Conservation (phyloP, 495 filamentous ascomycete species). For the Podospora fimiseda region DNA sequence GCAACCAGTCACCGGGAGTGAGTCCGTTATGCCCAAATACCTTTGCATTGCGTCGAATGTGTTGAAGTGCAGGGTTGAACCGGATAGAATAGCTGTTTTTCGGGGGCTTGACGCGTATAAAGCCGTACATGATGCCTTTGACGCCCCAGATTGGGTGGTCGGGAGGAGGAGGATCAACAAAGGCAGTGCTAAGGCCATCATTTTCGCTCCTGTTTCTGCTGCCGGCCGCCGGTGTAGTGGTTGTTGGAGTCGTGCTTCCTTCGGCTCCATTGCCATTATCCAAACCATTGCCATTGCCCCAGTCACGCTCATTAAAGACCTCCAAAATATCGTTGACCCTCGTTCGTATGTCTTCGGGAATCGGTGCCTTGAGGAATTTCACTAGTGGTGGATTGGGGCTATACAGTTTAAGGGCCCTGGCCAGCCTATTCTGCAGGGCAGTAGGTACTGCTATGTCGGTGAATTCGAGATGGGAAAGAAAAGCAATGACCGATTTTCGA, state of each 20-base stretch:
- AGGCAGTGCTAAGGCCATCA: neutral
- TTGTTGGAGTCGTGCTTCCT: neutral
- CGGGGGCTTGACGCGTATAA: conserved; percentile 14
- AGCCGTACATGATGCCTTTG: conserved; percentile 36
- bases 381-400: too few relatives aligned
- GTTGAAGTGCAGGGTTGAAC: conserved; percentile 21
- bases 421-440: too few relatives aligned
- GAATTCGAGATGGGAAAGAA: too few relatives aligned
- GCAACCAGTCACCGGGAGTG: conserved; percentile 45
- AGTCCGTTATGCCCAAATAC: conserved; percentile 43
- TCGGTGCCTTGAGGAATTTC: too few relatives aligned
- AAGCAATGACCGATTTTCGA: too few relatives aligned
- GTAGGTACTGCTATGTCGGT: too few relatives aligned
- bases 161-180: conserved; percentile 12
- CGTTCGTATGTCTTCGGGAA: too few relatives aligned
- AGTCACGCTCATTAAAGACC: too few relatives aligned
- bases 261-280: too few relatives aligned
- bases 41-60: conserved; percentile 17
- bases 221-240: neutral
- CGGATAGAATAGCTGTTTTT: conserved; percentile 8
- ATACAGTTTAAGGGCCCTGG: too few relatives aligned
- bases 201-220: neutral
- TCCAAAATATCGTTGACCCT: too few relatives aligned
- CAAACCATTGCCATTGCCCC: too few relatives aligned
- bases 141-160: conserved; percentile 27